Evolutionary conservation across 148 eudicot species (phyloP).

Genomic region (Rhododendron williamsianum): DNA sequence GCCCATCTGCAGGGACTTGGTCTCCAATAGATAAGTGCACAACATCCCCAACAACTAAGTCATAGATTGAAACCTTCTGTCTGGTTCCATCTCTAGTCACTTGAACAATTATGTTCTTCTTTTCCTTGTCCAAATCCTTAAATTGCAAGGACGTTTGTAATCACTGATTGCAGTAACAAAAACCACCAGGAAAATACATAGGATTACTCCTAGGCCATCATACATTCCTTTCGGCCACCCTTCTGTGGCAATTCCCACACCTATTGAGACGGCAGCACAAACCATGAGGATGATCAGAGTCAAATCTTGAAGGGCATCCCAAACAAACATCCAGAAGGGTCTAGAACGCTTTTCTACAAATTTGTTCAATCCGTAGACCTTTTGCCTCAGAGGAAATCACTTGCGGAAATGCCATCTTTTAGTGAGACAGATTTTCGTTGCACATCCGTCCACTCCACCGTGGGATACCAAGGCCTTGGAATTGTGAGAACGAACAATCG

Average conservation of each 20-base stretch:
- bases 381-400: conserved; percentile 35
- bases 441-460: conserved; percentile 54
- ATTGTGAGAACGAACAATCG: conserved; percentile 44
- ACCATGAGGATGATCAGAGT: conserved; percentile 70
- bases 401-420: conserved; percentile 32
- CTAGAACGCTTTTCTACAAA: conserved; percentile 55
- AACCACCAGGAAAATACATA: conserved; percentile 66
- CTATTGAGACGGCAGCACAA: conserved; percentile 66
- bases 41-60: conserved; percentile 75
- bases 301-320: conserved; percentile 83
- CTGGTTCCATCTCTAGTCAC: conserved; percentile 52
- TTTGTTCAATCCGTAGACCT: conserved; percentile 49
- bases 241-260: conserved; percentile 70
- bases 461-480: conserved; percentile 30
- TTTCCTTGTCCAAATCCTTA: conserved; percentile 67
- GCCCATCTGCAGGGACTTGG: conserved; percentile 84
- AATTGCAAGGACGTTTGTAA: conserved; percentile 78
- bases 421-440: conserved; percentile 40
- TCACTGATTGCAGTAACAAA: conserved; percentile 78
- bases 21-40: conserved; percentile 72
- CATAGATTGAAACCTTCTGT: conserved; percentile 61
- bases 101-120: conserved; percentile 57
- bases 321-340: conserved; percentile 57
- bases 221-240: conserved; percentile 87
- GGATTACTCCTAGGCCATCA: conserved; percentile 69